phyloP scores from a whole-genome alignment of 2,329 filamentous ascomycete species.

The Neospermospora avenae region DNA sequence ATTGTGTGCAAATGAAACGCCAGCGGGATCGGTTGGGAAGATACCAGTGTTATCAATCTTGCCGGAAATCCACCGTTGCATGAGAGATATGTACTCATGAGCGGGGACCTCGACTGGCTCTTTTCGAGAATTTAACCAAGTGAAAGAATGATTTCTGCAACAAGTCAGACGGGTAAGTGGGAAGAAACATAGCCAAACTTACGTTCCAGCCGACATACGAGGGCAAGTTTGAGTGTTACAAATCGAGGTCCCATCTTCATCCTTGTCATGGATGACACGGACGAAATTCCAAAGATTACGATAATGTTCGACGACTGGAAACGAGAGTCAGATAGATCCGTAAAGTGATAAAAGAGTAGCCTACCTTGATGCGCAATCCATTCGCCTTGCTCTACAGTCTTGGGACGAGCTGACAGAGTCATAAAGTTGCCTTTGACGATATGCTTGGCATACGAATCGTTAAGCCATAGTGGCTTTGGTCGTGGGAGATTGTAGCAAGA shows the following conservation, averaged over 20 bases:
- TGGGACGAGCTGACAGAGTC: conserved; percentile 88
- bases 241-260: conserved; percentile 71
- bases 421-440: conserved; percentile 98
- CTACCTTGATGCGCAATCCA: conserved; percentile 95
- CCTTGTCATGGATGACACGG: conserved; percentile 80
- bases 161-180: conserved; percentile 7
- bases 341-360: conserved; percentile 26
- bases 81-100: conserved; percentile 88
- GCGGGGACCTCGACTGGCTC: conserved; percentile 91
- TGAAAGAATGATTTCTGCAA: conserved; percentile 82
- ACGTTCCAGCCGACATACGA: conserved; percentile 92
- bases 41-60: conserved; percentile 89
- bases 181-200: conserved; percentile 43
- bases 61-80: conserved; percentile 95
- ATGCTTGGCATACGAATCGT: conserved; percentile 71
- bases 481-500: conserved; percentile 62
- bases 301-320: conserved; percentile 84
- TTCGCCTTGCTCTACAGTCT: conserved; percentile 90
- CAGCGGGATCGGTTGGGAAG: conserved; percentile 82
- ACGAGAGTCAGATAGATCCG: conserved; percentile 7
- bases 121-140: conserved; percentile 86
- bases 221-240: conserved; percentile 84
- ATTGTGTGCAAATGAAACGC: conserved; percentile 63
- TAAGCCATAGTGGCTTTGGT: conserved; percentile 70
- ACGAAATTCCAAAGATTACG: conserved; percentile 87